A percentile compares a stretch with the other conserved stretches of the same genome.
Conservation (phyloP, 306 rosid species). For the Gastrolobium villosum region DNA sequence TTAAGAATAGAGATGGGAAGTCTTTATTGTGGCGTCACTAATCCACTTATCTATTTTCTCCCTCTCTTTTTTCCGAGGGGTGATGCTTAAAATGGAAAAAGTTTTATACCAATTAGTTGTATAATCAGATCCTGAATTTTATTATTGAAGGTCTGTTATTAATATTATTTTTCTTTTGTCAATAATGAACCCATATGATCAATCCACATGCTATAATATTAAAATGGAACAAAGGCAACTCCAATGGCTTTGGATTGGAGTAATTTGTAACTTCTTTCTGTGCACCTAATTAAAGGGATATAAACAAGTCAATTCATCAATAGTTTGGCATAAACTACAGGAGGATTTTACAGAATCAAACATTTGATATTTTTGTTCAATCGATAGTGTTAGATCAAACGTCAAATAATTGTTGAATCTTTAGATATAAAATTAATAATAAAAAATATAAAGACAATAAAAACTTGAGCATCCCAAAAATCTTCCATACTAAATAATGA, state of each 20-base stretch:
- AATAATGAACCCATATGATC: background rate
- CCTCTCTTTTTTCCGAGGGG: background rate
- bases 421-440: background rate
- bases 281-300: conserved; percentile 30
- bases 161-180: background rate
- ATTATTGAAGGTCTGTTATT: background rate
- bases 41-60: background rate
- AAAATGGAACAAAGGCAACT: conserved; percentile 10
- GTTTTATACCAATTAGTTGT: background rate
- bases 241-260: background rate
- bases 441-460: background rate
- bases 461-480: conserved; percentile 11
- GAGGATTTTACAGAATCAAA: background rate
- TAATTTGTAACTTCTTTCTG: conserved; percentile 18
- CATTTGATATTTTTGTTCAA: conserved; percentile 30
- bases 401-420: conserved; percentile 10
- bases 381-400: background rate
- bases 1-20: background rate
- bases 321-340: background rate
- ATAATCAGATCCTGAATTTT: conserved; percentile 1
- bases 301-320: conserved; percentile 25
- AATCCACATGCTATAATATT: background rate
- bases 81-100: background rate
- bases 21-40: background rate
- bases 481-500: background rate